Percentiles rank a stretch among this genome's conserved stretches.
These are phyloP conservation scores for Helminthosporium solani DNA, from an alignment of 2,329 filamentous ascomycete species.

Conservation along the genomic window DNA sequence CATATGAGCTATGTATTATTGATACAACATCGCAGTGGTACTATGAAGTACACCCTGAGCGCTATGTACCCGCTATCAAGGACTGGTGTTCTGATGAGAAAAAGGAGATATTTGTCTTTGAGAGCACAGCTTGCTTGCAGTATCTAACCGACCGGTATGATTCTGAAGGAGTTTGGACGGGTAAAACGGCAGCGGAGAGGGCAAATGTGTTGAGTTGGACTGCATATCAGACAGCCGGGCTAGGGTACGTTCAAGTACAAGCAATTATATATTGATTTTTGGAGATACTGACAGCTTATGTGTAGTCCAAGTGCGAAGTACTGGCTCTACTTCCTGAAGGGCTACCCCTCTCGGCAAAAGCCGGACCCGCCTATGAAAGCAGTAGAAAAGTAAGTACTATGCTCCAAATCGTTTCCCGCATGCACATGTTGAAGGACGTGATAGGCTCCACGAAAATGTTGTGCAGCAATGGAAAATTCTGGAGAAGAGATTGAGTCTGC, in stretches of 20 bases:
- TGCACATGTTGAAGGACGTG: neutral
- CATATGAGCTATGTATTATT: slow-evolving; percentile 37
- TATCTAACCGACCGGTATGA: slow-evolving; percentile 42
- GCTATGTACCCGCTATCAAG: slow-evolving; percentile 38
- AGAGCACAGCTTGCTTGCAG: slow-evolving; percentile 43
- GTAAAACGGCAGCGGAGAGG: slow-evolving; percentile 32
- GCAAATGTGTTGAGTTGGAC: slow-evolving; percentile 36
- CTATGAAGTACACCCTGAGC: slow-evolving; percentile 39
- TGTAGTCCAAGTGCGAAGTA: slow-evolving; percentile 34
- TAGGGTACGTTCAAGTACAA: slow-evolving; percentile 32
- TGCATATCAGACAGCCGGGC: slow-evolving; percentile 40
- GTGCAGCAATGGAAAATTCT: slow-evolving; percentile 17
- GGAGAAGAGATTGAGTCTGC: slow-evolving; percentile 12
- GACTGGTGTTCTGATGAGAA: slow-evolving; percentile 32
- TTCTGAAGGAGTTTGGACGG: slow-evolving; percentile 32
- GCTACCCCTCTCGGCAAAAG: slow-evolving; percentile 29
- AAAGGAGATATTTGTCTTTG: slow-evolving; percentile 37
- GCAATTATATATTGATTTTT: neutral
- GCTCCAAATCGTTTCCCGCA: no score
- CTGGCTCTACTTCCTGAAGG: slow-evolving; percentile 36
- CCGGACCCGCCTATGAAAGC: slow-evolving; percentile 21
- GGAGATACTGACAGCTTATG: neutral
- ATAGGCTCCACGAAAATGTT: slow-evolving; percentile 13
- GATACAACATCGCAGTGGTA: slow-evolving; percentile 39
- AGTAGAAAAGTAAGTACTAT: slow-evolving; percentile 16